A percentile compares a stretch with the other conserved stretches of the same genome.
Conservation (phyloP, 2,329 filamentous ascomycete species). For the Fusarium cicatricum region DNA sequence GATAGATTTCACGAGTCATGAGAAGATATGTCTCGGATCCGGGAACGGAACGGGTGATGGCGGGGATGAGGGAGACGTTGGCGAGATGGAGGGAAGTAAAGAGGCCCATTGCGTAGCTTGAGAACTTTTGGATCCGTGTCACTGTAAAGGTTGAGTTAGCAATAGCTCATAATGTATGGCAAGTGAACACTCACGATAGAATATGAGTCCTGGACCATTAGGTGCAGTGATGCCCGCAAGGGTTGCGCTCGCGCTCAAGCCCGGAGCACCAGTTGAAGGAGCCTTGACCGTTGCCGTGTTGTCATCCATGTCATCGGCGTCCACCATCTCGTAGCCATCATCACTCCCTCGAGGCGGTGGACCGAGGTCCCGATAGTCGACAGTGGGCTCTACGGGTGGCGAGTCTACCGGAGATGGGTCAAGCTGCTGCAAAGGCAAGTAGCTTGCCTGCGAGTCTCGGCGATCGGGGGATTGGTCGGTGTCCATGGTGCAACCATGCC, state of each 20-base stretch:
- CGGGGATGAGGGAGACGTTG: constrained; percentile 83
- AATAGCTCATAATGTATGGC: neutral
- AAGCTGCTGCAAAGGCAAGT: constrained; percentile 76
- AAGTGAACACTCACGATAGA: constrained; percentile 68
- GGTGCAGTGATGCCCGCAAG: constrained; percentile 16
- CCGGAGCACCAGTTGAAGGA: constrained; percentile 57
- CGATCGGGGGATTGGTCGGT: constrained; percentile 30
- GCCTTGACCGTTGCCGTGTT: constrained; percentile 47
- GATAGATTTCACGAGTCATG: constrained; percentile 91
- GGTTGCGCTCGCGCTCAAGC: constrained; percentile 62
- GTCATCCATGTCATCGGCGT: constrained; percentile 44
- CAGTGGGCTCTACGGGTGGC: constrained; percentile 54
- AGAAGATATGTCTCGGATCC: constrained; percentile 86
- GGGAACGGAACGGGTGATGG: constrained; percentile 75
- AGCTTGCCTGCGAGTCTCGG: constrained; percentile 42
- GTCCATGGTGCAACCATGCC: constrained; percentile 37
- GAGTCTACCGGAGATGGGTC: constrained; percentile 81
- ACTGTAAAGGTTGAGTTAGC: constrained; percentile 28
- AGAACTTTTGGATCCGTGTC: constrained; percentile 81
- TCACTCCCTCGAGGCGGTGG: constrained; percentile 35
- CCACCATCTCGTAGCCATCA: constrained; percentile 42
- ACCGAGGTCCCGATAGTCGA: constrained; percentile 53
- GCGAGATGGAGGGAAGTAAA: constrained; percentile 81
- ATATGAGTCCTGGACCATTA: constrained; percentile 72
- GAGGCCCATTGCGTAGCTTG: constrained; percentile 81